phyloP scores from a whole-genome alignment of 352 stramenopile genomes.

The Aphanomyces astaci region DNA sequence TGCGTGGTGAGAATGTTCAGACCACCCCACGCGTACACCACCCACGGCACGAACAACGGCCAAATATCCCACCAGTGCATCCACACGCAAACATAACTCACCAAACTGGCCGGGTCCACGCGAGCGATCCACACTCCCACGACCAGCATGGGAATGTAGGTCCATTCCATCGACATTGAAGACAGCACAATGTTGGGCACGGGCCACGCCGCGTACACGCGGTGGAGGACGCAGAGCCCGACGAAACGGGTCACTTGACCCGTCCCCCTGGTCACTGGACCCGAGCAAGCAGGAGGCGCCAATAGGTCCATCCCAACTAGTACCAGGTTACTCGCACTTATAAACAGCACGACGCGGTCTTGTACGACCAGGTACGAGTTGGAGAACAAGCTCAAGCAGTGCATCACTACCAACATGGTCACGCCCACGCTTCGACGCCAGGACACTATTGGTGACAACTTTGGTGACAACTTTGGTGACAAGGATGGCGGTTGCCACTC shows the following conservation, averaged over 20 bases:
- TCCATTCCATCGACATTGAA: background rate
- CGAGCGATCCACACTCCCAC: background rate
- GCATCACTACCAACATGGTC: conserved; percentile 40
- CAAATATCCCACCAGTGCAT: conserved; percentile 11
- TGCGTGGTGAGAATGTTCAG: background rate
- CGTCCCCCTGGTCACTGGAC: too few relatives aligned
- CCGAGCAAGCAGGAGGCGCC: background rate
- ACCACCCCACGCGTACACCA: background rate
- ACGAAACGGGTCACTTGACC: background rate
- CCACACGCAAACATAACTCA: conserved; percentile 3
- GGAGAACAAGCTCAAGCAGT: conserved; percentile 57
- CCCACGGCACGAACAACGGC: conserved; percentile 5
- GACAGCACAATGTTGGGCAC: conserved; percentile 15
- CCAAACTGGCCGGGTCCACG: background rate
- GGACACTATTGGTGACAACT: background rate
- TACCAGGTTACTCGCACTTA: conserved; percentile 27
- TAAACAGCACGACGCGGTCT: conserved; percentile 55
- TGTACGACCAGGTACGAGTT: conserved; percentile 85
- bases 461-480: background rate
- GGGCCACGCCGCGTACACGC: background rate
- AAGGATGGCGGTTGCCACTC: background rate
- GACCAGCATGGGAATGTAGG: background rate
- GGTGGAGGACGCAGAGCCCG: conserved; percentile 8
- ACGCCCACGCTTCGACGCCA: conserved; percentile 26
- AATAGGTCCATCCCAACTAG: conserved; percentile 6